These are phyloP conservation scores for Candida tetrigidarum DNA, from an alignment of 1,139 yeast species.

Conservation along the genomic window DNA sequence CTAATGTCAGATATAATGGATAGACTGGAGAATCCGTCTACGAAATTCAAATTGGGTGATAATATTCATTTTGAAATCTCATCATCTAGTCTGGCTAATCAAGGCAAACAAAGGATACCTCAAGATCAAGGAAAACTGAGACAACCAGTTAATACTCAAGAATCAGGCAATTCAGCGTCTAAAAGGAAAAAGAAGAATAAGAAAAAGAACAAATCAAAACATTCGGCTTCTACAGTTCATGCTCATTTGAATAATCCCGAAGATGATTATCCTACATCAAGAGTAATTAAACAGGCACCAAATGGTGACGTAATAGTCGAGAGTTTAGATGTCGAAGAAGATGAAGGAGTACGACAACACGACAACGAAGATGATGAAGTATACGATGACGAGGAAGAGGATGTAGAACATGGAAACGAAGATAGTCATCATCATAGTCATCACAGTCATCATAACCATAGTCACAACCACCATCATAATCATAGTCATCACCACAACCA, in stretches of 20 bases:
- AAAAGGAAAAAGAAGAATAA: constrained; percentile 42
- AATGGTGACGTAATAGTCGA: constrained; percentile 77
- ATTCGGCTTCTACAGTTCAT: constrained; percentile 25
- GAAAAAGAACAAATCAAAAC: constrained; percentile 29
- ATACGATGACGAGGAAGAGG: constrained; percentile 22
- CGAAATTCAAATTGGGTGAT: constrained; percentile 42
- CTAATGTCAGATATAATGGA: constrained; percentile 10
- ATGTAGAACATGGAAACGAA: constrained; percentile 16
- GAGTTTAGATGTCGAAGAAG: constrained; percentile 39
- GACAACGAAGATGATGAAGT: constrained; percentile 17
- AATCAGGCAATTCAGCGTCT: constrained; percentile 15
- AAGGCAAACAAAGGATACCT: constrained; percentile 1
- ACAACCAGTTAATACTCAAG: neutral
- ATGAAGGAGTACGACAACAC: constrained; percentile 18
- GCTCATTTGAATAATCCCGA: constrained; percentile 60
- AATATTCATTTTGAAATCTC: constrained; percentile 63
- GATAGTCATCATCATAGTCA: constrained; percentile 14
- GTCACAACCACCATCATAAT: constrained; percentile 6
- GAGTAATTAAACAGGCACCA: constrained; percentile 73
- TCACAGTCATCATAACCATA: constrained; percentile 15
- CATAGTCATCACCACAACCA: constrained; percentile 6
- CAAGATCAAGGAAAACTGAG: constrained; percentile 1
- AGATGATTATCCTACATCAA: constrained; percentile 70
- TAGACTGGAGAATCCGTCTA: constrained; percentile 11
- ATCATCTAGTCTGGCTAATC: constrained; percentile 7